Conservation (phyloP, 1,284 basidiomycete species). For the Papiliotrema terrestris region DNA sequence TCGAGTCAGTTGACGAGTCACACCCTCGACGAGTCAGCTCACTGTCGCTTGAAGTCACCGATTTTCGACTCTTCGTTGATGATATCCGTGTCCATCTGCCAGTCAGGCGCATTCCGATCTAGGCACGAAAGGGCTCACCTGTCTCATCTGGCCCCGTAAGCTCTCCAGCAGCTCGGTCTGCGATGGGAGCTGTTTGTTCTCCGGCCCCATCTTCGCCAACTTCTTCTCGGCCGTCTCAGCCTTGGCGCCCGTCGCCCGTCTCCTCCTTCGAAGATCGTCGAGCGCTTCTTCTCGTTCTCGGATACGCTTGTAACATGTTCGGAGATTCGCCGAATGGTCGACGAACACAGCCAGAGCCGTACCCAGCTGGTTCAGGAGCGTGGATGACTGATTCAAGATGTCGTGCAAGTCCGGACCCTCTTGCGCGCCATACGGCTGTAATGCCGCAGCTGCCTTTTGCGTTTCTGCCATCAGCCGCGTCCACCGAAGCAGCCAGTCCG, state of each 20-base stretch:
- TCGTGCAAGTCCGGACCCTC: slow-evolving; percentile 85
- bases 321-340: slow-evolving; percentile 66
- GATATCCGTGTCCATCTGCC: slow-evolving; percentile 72
- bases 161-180: slow-evolving; percentile 74
- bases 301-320: slow-evolving; percentile 57
- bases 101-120: slow-evolving; percentile 4
- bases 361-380: slow-evolving; percentile 67
- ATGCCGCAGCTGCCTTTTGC: slow-evolving; percentile 71
- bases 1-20: neutral
- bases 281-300: slow-evolving; percentile 80
- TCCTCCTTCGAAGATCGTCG: slow-evolving; percentile 68
- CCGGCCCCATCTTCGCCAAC: slow-evolving; percentile 82
- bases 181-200: slow-evolving; percentile 75
- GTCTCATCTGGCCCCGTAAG: slow-evolving; percentile 72
- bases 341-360: slow-evolving; percentile 69
- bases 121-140: slow-evolving; percentile 9
- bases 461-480: slow-evolving; percentile 52
- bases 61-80: slow-evolving; percentile 75
- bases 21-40: slow-evolving; percentile 6
- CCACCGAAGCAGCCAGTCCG: neutral
- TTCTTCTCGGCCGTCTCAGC: slow-evolving; percentile 88
- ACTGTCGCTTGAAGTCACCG: slow-evolving; percentile 76
- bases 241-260: slow-evolving; percentile 64
- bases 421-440: slow-evolving; percentile 72
- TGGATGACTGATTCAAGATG: slow-evolving; percentile 66